Conservation (phyloP, 768 basidiomycete species). For the Symmetrospora coprosmae region DNA sequence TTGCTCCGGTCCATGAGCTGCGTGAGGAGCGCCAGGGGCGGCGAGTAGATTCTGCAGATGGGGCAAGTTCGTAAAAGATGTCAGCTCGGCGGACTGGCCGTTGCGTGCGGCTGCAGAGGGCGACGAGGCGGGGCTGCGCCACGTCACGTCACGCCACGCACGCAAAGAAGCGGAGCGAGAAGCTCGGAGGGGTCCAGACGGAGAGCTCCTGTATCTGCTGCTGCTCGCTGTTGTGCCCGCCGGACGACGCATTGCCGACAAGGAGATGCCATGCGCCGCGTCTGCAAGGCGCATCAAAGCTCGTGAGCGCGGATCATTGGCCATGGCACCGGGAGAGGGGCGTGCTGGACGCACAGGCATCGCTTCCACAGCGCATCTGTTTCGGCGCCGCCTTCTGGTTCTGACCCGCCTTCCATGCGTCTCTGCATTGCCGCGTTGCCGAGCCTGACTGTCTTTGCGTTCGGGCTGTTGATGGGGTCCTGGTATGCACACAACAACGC, state of each 20-base stretch:
- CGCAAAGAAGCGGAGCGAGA: conserved; percentile 27
- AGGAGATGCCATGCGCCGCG: background rate
- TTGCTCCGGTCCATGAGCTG: conserved; percentile 26
- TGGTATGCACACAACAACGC: background rate
- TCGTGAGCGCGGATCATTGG: no score
- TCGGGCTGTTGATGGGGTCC: conserved; percentile 27
- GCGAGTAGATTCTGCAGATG: conserved; percentile 24
- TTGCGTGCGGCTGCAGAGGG: no score
- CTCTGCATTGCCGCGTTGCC: conserved; percentile 14
- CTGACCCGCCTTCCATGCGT: background rate
- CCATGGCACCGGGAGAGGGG: no score
- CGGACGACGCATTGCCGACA: background rate
- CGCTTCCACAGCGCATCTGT: no score
- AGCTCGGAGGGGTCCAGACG: conserved; percentile 28
- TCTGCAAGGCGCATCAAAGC: no score
- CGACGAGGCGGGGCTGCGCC: no score
- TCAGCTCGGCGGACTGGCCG: background rate
- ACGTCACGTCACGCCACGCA: no score
- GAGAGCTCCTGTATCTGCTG: conserved; percentile 25
- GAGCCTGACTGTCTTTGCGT: conserved; percentile 20
- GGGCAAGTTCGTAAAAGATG: no score
- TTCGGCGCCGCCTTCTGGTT: background rate
- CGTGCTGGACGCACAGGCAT: no score
- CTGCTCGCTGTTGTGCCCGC: background rate
- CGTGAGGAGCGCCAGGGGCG: conserved; percentile 28